Conservation (phyloP, 371 early-diverging fungal genomes). For the Actinomucor elegans region DNA sequence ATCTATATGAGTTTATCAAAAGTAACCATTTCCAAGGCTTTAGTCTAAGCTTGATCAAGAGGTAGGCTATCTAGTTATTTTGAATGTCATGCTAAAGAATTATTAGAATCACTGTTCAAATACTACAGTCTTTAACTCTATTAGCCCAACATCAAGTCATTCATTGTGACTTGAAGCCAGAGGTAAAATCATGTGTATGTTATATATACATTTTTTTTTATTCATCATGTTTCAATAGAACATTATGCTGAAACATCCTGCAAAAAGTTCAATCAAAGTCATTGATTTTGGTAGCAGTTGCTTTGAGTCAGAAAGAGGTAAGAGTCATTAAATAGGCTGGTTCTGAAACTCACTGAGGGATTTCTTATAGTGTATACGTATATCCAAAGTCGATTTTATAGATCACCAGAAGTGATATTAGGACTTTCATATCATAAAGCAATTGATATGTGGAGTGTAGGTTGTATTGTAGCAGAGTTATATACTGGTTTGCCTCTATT, state of each 20-base stretch:
- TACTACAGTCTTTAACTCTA: constrained; percentile 70
- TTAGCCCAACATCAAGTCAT: constrained; percentile 68
- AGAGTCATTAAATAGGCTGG: too few species aligned
- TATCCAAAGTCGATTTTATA: constrained; percentile 95
- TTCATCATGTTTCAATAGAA: constrained; percentile 44
- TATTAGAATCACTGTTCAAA: constrained; percentile 63
- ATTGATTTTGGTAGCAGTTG: constrained; percentile 94
- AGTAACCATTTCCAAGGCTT: constrained; percentile 81
- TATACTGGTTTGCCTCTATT: constrained; percentile 88
- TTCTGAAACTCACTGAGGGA: too few species aligned
- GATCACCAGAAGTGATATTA: constrained; percentile 96
- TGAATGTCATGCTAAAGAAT: not conserved
- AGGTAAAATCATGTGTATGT: constrained; percentile 38
- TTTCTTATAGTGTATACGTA: constrained; percentile 96
- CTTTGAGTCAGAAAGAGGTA: constrained; percentile 65
- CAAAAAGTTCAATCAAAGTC: constrained; percentile 74
- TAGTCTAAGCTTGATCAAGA: constrained; percentile 64
- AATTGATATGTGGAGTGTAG: constrained; percentile 99
- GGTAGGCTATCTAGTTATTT: constrained; percentile 11
- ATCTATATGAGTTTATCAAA: constrained; percentile 90
- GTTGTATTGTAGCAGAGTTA: constrained; percentile 97
- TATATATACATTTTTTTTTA: not conserved
- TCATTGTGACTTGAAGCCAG: constrained; percentile 94
- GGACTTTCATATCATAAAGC: constrained; percentile 78
- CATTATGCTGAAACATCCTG: constrained; percentile 60